Evolutionary conservation across 2,329 filamentous ascomycete genomes (phyloP), one percentile per base, ranked within the genome.

Genomic region (Phaeosphaeria sp.): DNA sequence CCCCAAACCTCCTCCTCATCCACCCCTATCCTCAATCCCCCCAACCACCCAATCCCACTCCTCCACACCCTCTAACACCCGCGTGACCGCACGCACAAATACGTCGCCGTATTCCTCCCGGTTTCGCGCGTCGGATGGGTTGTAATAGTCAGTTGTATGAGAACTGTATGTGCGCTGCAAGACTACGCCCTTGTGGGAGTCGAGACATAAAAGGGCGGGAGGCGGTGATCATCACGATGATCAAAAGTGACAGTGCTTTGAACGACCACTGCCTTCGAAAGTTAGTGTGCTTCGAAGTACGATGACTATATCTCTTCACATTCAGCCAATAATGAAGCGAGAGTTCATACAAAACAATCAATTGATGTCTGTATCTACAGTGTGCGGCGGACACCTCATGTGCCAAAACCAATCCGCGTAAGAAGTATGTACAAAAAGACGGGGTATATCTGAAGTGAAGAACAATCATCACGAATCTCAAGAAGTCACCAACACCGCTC

Each of bases 31-130:
- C 17, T 1, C 17, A 20, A 36, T 13, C 6, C 18, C 27, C 24
- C 13, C 17, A 6, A 50, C 48, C 21, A 50, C 33, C 30, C 48
- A 50, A 40, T 50, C 48, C 48, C 48, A 40, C 11, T 50, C 30
- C 20, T 40, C 30, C 6, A 33, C 39, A 2, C 18, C 13, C 9
- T 15, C 15, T 6, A 40, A 42, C 30, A 50, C 20, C 15, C 22
- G 13, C 8, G 8, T 25, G 15, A 42, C 21, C 11, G 48, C 33
- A 21, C n/a, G 6, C 6, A 49, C 46, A 18, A 49, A 27, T 13
- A 36, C 30, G 30, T 36, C 30, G 9, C 20, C 3, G 7, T 49
- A 15, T 21, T n/a, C 27, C 8, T 36, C 15, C 11, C 13, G 6
- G 9, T 27, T 24, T 13, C 44, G 20, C 15, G 22, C 9, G 6